A percentile compares a stretch with the other conserved stretches of the same genome.
Conservation (phyloP, 2,329 filamentous ascomycete species). For the Fusarium fracticaudum region DNA sequence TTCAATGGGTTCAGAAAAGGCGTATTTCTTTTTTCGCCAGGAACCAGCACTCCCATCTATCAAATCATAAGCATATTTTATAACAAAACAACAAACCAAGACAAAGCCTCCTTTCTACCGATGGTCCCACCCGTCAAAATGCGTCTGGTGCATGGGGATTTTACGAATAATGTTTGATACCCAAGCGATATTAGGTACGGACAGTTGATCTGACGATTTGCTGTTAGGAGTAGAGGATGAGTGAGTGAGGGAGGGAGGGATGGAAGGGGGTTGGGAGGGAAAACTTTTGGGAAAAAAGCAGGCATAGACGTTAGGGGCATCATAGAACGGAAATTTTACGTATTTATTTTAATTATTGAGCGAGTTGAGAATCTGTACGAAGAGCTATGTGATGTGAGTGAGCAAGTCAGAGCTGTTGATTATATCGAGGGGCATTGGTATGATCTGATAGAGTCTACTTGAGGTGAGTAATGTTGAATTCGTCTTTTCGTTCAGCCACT, state of each 20-base stretch:
- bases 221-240: neutral
- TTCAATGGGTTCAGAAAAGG: neutral
- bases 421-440: neutral
- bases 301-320: constrained; percentile 33
- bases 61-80: neutral
- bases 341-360: constrained; percentile 32
- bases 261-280: neutral
- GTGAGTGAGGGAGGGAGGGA: neutral
- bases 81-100: constrained; percentile 29
- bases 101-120: constrained; percentile 30
- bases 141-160: constrained; percentile 35
- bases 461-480: neutral
- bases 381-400: neutral
- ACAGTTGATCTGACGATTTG: constrained; percentile 6
- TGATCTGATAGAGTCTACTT: neutral
- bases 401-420: neutral
- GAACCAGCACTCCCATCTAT: constrained; percentile 3
- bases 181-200: constrained; percentile 26
- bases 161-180: constrained; percentile 41
- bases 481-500: neutral
- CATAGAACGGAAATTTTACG: constrained; percentile 33
- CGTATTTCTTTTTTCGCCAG: neutral
- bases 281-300: constrained; percentile 24
- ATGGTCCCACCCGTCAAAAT: constrained; percentile 21
- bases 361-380: neutral